Percentiles rank a stretch among this genome's conserved stretches.
These are phyloP conservation scores for Schwanniomyces sp. DNA, from an alignment of 805 yeast genomes.

Conservation along the genomic window DNA sequence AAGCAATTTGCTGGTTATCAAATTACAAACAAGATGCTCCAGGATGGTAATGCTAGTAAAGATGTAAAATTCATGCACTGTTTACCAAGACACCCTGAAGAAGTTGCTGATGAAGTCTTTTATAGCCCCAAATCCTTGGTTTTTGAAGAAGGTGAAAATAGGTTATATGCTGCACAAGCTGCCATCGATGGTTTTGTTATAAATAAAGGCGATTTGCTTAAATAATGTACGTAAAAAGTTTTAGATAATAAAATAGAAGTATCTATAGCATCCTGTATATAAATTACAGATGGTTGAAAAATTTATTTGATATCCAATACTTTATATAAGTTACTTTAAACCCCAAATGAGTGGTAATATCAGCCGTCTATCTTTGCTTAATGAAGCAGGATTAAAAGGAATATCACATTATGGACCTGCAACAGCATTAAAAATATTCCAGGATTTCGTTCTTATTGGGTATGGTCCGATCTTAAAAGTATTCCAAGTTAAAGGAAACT, in stretches of 20 bases:
- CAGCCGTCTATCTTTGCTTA: slow-evolving; percentile 8
- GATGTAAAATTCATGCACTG: slow-evolving; percentile 97
- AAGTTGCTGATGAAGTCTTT: slow-evolving; percentile 91
- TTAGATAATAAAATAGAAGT: background rate
- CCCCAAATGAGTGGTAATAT: background rate
- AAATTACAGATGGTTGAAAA: slow-evolving; percentile 5
- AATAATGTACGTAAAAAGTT: background rate
- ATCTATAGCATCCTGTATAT: background rate
- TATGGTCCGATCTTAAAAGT: slow-evolving; percentile 68
- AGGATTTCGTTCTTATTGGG: slow-evolving; percentile 51
- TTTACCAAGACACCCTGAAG: slow-evolving; percentile 92
- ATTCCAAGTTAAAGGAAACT: slow-evolving; percentile 39
- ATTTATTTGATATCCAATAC: background rate
- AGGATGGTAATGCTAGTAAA: slow-evolving; percentile 54
- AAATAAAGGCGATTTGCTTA: slow-evolving; percentile 31
- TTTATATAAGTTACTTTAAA: background rate
- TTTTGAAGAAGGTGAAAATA: slow-evolving; percentile 93
- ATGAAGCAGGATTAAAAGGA: slow-evolving; percentile 16
- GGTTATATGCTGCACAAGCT: slow-evolving; percentile 95
- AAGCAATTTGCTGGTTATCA: slow-evolving; percentile 86
- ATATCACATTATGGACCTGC: slow-evolving; percentile 64
- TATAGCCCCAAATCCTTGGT: slow-evolving; percentile 79
- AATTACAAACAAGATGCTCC: slow-evolving; percentile 65
- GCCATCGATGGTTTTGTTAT: slow-evolving; percentile 87
- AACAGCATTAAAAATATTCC: slow-evolving; percentile 54